Conservation (phyloP, 345 rosid species). For the Populus tremula region DNA sequence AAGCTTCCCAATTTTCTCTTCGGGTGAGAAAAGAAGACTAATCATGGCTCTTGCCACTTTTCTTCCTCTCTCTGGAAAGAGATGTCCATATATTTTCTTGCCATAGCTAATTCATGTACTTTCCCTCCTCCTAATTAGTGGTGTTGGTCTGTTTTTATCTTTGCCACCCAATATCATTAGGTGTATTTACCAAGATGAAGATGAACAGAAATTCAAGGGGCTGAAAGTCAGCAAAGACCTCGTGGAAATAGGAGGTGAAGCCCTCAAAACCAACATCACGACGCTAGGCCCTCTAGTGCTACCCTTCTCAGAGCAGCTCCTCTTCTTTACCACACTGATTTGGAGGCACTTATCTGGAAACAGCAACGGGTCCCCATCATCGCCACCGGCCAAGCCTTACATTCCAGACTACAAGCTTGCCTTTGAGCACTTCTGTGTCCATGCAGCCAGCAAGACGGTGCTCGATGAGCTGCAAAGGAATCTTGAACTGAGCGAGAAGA, state of each 20-base stretch:
- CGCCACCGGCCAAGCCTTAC: slow-evolving; percentile 58
- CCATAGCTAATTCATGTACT: too few relatives aligned
- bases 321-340: slow-evolving; percentile 65
- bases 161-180: slow-evolving; percentile 19
- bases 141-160: too few relatives aligned
- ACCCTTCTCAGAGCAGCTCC: slow-evolving; percentile 90
- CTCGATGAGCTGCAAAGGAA: slow-evolving; percentile 85
- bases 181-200: slow-evolving; percentile 86
- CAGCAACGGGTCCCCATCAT: slow-evolving; percentile 15
- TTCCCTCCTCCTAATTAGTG: too few relatives aligned
- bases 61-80: too few relatives aligned
- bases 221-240: slow-evolving; percentile 74
- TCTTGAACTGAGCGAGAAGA: slow-evolving; percentile 67
- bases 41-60: too few relatives aligned
- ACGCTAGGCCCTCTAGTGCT: slow-evolving; percentile 88
- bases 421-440: slow-evolving; percentile 89
- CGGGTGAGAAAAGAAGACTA: too few relatives aligned
- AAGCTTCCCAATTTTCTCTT: too few relatives aligned
- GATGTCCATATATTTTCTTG: too few relatives aligned
- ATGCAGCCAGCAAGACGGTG: slow-evolving; percentile 75
- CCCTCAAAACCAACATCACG: slow-evolving; percentile 91
- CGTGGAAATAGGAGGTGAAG: slow-evolving; percentile 86
- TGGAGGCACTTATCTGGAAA: slow-evolving; percentile 43
- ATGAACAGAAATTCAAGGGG: slow-evolving; percentile 69
- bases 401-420: slow-evolving; percentile 96